Evolutionary conservation across 352 stramenopile genomes (phyloP), one percentile per base, ranked within the genome.

Genomic region (Albugo laibachii): DNA sequence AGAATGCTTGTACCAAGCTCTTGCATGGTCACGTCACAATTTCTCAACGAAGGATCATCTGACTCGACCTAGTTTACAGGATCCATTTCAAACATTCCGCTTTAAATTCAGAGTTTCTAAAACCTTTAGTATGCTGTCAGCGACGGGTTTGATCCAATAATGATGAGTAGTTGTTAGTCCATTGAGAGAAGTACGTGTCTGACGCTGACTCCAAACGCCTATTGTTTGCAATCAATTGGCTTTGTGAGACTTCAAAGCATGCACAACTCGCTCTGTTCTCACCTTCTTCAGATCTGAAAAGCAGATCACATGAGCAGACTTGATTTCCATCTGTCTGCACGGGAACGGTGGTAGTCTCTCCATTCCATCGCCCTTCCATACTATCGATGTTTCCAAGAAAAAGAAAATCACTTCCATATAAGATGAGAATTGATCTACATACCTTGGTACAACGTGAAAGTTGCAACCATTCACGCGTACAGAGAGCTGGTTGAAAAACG

Each of bases 401-500:
- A 13, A 13, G 27, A 31, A 19, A 5, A 43, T 3, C 16, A 8
- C 20, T 24, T 19, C 16, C n/a, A n/a, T n/a, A n/a, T n/a, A n/a
- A n/a, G n/a, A n/a, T n/a, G n/a, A n/a, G n/a, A n/a, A 8, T 43
- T 43, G 16, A 1, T 13, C 11, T 1, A 21, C 5, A 31, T 60
- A 63, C 55, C 66, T 65, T 48, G 79, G 79, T 21, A 92, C 55
- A 18, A 92, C 77, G 54, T 92, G 76, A 56, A 69, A 92, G 50
- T 59, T 88, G 60, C 76, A 92, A 18, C 74, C 76, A 53, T 77
- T 88, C 27, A 89, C 76, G 18, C 75, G 74, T 42, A 92, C 76
- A 4, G 79, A 92, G 20, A 92, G 52, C 53, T 92, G 78, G 49
- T 84, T 92, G 60, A 89, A 92, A 45, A 92, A 92, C 11, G 69